Base-by-base conservation (phyloP, 495 filamentous ascomycete species). In the Daldinia concentrica region DNA sequence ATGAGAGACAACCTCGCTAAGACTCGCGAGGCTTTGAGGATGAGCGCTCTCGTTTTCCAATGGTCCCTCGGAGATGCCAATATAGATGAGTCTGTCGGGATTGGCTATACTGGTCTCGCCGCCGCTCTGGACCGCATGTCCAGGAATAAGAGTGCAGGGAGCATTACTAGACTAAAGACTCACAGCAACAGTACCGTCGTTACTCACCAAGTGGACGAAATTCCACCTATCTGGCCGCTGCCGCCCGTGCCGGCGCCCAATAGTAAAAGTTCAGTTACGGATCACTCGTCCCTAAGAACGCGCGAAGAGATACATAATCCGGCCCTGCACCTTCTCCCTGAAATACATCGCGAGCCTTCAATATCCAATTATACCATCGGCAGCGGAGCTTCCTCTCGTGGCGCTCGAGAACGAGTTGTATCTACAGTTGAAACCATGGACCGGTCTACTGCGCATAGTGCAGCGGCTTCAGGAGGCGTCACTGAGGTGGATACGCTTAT, bases 61-160 rank as follows among this genome's bases (percentile, higher is more conserved):
- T 85, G 83, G 82, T 78, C 76, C 17, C 66, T 84, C 3, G 79
- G 81, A 6, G 79, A 79, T 37, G 78, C 66, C 24, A 81, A 80
- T 67, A 75, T 76, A 24, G 81, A 82, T 60, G 74, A 78, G 14
- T 76, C 79, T 14, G 74, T 81, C 29, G 79, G 81, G 14, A 84
- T 84, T 56, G 83, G 83, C 26, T 85, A 82, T 68, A 83, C 82
- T 3, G 83, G 79, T 7, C 77, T 85, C 11, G 81, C 80, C 2
- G 83, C 83, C 8, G 82, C 83, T 17, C 77, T 85, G 0, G 78
- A 82, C 6, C 74, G 78, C 30, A 69, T 82, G 64, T 78, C 76
- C 22, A 75, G 58, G 50, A 68, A 69, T 26, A 78, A 69, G 59
- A 64, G 65, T 7, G 63, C 64, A 1, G 59, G 51, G 15, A 66